Evolutionary conservation across 2,329 filamentous ascomycete genomes (phyloP), one percentile per base, ranked within the genome.

Genomic region (Phialophora verrucosa): DNA sequence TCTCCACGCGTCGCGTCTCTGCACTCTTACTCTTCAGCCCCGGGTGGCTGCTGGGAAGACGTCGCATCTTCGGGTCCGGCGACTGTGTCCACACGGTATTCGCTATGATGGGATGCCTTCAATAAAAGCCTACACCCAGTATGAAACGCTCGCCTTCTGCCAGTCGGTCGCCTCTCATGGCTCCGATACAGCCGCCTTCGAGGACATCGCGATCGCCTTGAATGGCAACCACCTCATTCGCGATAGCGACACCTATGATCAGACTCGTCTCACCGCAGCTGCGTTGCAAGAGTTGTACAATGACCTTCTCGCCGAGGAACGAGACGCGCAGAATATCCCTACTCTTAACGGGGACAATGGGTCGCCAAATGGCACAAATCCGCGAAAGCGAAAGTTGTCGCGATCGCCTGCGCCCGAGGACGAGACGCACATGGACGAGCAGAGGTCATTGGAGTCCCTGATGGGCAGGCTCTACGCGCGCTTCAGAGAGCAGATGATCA

Each of bases 91-190:
- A 59, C 31, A 25, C 55, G 35, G 64, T 58, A 35, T 62, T 61
- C 56, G 65, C 69, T 60, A 74, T 59, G 70, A 74, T 73, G 83
- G 82, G 77, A 88, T 87, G 85, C 84, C 83, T 81, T 82, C 82
- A 78, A 76, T 83, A 78, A 84, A 87, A 76, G 83, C 84, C 75
- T 93, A 95, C 80, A 94, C 92, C 76, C 87, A 90, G 73, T 90
- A 96, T 83, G 93, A 96, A 85, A 91, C 90, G 75, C 85, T 96
- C 69, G 86, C 95, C 72, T 85, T 96, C 75, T 94, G 95, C 81
- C 91, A 94, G 80, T 90, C 89, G 68, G 85, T 96, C 70, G 85
- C 88, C 72, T 83, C 83, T 72, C 84, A 91, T 78, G 90, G 90
- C 75, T 82, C 88, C 71, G 85, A 88, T 71, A 81, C 87, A 60